These are phyloP conservation scores for Pestalotiopsis sp. DNA, from an alignment of 2,329 filamentous ascomycete genomes.

Conservation along the genomic window DNA sequence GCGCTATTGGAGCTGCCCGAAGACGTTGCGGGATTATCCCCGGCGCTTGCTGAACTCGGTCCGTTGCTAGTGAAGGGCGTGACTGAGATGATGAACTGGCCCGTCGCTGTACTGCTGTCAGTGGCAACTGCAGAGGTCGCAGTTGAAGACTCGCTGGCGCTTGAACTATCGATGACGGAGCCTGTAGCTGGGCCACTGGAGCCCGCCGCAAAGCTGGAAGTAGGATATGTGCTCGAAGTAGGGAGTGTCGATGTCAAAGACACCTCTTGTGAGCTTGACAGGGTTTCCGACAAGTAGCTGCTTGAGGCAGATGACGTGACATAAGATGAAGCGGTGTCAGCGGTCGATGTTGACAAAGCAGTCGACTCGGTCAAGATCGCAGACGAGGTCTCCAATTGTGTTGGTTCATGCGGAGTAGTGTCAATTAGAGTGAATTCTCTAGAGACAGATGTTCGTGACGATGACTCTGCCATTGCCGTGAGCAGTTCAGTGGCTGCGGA, in stretches of 20 bases:
- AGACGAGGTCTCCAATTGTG: background rate
- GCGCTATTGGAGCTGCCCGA: background rate
- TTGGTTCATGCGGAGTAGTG: background rate
- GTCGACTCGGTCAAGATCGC: background rate
- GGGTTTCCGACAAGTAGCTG: background rate
- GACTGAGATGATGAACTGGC: background rate
- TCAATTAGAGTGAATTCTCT: constrained; percentile 15
- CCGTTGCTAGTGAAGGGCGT: background rate
- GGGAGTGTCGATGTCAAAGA: background rate
- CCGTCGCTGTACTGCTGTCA: background rate
- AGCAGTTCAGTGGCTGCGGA: background rate
- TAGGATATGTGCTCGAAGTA: background rate
- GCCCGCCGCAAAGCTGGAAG: background rate
- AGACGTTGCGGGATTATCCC: background rate
- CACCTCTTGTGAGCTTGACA: background rate
- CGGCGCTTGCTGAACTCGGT: background rate
- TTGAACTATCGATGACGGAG: background rate
- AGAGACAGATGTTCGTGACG: constrained; percentile 11
- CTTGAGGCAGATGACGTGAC: background rate
- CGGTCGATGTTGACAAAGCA: background rate
- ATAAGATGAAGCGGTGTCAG: background rate
- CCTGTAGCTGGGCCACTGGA: background rate
- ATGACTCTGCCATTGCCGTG: background rate
- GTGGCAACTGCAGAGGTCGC: background rate
- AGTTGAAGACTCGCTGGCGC: background rate